Percentiles rank a stretch among this genome's conserved stretches.
Conservation (phyloP, 2,329 filamentous ascomycete species). For the Aspergillus sojae region DNA sequence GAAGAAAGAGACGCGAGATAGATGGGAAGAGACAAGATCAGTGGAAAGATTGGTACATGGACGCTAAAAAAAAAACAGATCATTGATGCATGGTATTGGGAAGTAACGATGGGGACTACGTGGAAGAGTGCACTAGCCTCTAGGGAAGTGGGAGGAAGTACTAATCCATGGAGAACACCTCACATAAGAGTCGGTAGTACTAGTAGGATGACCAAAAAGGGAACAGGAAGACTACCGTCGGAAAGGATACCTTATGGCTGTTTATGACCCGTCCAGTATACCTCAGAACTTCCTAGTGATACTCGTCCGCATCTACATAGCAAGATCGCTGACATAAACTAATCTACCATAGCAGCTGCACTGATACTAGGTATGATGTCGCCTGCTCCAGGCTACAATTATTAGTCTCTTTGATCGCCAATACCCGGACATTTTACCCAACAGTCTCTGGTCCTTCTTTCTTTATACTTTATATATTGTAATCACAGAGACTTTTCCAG, state of each 20-base stretch:
- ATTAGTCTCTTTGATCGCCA: background rate
- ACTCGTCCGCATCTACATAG: background rate
- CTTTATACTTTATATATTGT: background rate
- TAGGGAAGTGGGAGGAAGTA: background rate
- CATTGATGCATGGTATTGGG: constrained; percentile 12
- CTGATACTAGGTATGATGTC: background rate
- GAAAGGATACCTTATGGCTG: background rate
- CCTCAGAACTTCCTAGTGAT: background rate
- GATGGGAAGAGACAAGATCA: constrained; percentile 23
- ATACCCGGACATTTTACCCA: background rate
- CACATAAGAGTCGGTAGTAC: background rate
- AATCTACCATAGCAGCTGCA: background rate
- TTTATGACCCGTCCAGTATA: background rate
- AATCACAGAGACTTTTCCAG: background rate
- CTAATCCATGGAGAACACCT: background rate
- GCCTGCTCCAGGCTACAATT: background rate
- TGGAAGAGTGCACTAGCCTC: constrained; percentile 5
- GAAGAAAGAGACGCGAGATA: constrained; percentile 19
- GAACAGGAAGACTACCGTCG: background rate
- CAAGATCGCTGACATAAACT: too few species aligned
- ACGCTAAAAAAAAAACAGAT: constrained; percentile 7
- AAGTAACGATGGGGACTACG: constrained; percentile 25
- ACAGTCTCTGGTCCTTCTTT: background rate
- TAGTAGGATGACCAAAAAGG: background rate
- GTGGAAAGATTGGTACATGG: constrained; percentile 18